Evolutionary conservation across 805 yeast genomes (phyloP), one percentile per base, ranked within the genome.

Genomic region (Suhomyces faveliae): DNA sequence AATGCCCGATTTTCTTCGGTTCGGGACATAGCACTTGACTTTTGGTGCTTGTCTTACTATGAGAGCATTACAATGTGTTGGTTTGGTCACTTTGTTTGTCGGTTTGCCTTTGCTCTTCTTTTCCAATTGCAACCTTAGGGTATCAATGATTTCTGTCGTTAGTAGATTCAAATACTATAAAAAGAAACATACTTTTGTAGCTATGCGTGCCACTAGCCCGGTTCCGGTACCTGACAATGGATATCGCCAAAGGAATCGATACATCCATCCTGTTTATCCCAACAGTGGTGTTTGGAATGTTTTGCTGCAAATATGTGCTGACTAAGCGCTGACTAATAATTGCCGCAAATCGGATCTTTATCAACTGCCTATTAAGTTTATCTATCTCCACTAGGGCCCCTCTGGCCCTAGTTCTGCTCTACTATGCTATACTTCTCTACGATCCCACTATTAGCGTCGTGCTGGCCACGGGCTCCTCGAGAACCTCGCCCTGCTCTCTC

Each of bases 401-500:
- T n/a, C n/a, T n/a, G n/a, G n/a, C n/a, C n/a, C n/a, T n/a, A n/a
- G n/a, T n/a, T n/a, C n/a, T n/a, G n/a, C n/a, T n/a, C n/a, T n/a
- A n/a, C n/a, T n/a, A n/a, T n/a, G n/a, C n/a, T n/a, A n/a, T n/a
- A n/a, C n/a, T n/a, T n/a, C n/a, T n/a, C n/a, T n/a, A n/a, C n/a
- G n/a, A n/a, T n/a, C 35, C 35, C 9, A 30, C 35, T 2, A 9
- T 4, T 7, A 30, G 3, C 20, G 35, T 5, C 19, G n/a, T 33
- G 12, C 10, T 33, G 9, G 21, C 37, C 5, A 33, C 37, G 1
- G 21, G 21, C 37, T 33, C 37, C 21, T 9, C 37, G 12, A 9
- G 37, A 12, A 17, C 40, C 5, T 37, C 24, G 3, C 25, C 24
- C 15, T 11, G 35, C 24, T 61, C 62, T 33, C 80, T 57, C 61